These are phyloP conservation scores for Haplosporangium sp. DNA, from an alignment of 371 early-diverging fungal genomes.

Conservation along the genomic window DNA sequence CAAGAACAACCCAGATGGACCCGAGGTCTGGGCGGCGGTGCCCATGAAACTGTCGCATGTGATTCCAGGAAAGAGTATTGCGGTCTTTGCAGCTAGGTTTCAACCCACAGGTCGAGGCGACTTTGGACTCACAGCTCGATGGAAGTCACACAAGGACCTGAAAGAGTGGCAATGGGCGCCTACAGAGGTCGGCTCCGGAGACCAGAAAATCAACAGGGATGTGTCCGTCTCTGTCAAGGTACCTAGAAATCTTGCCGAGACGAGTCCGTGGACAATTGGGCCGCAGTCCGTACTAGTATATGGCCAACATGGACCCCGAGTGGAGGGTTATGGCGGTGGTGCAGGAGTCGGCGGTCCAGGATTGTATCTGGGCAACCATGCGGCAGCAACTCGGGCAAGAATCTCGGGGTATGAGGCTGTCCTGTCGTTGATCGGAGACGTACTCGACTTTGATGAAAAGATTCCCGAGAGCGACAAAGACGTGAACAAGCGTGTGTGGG, in stretches of 20 bases:
- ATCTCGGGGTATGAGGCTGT: constrained; percentile 51
- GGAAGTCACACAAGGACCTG: constrained; percentile 38
- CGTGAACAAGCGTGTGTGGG: constrained; percentile 36
- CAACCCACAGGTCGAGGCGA: constrained; percentile 52
- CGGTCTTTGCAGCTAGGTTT: constrained; percentile 37
- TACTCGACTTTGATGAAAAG: constrained; percentile 47
- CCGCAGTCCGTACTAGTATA: constrained; percentile 47
- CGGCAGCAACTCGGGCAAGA: constrained; percentile 43
- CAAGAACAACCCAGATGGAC: constrained; percentile 41
- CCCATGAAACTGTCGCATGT: constrained; percentile 48
- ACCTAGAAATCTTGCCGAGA: constrained; percentile 25
- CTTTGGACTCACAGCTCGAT: constrained; percentile 48
- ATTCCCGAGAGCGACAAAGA: constrained; percentile 46
- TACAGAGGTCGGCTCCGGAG: not conserved
- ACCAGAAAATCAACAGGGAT: constrained; percentile 13
- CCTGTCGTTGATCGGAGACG: constrained; percentile 35
- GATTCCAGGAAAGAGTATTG: constrained; percentile 27
- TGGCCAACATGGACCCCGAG: constrained; percentile 32
- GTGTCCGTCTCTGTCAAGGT: constrained; percentile 34
- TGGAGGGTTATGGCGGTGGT: constrained; percentile 9
- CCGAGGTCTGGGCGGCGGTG: constrained; percentile 35
- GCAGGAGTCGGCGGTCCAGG: constrained; percentile 44
- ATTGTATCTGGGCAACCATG: constrained; percentile 50
- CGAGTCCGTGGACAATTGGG: constrained; percentile 46
- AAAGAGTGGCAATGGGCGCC: constrained; percentile 48